Base-by-base conservation (phyloP, 179 eudicot species). In the Amaranthus tricolor region DNA sequence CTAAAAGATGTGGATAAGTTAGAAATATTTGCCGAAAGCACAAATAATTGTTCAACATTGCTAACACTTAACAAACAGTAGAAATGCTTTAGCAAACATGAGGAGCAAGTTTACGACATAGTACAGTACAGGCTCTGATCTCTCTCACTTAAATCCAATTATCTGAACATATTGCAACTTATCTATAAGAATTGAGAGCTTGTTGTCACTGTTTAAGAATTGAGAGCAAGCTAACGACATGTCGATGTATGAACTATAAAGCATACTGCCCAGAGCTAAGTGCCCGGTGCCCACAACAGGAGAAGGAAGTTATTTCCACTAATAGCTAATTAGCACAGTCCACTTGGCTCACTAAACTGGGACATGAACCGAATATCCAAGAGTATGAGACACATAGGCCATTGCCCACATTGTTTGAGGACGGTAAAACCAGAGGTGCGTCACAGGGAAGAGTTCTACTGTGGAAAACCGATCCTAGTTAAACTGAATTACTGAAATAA, bases 1-100 rank as follows among this genome's bases (percentile, higher is more conserved):
- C 99, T 95, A 92, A 54, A 77, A 57, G n/a, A 50, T 31, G 40
- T 55, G 15, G 14, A 55, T 55, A 53, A 61, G 56, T 45, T 51
- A 51, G 71, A 6, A 67, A 2, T 50, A 20, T 17, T 11, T 50
- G 20, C 15, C 13, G 70, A 44, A 64, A 47, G 71, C 17, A 68
- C 1, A 58, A 10, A n/a, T 58, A 51, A 8, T 51, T 45, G 51
- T 14, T 68, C 53, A n/a, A n/a, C n/a, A n/a, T n/a, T n/a, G 24
- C 57, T 24, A 48, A 5, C 63, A 59, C 43, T n/a, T 59, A 62
- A 6, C 66, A 31, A 13, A 43, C 5, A 14, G 7, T 10, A 14
- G 5, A 16, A 10, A 47, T n/a, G n/a, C n/a, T n/a, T 48, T n/a
- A 13, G 53, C 48, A 49, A 53, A 66, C 9, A 66, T 44, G 53